Conservation (phyloP, 1,139 yeast species). For the Protomyces arabidopsidicola region DNA sequence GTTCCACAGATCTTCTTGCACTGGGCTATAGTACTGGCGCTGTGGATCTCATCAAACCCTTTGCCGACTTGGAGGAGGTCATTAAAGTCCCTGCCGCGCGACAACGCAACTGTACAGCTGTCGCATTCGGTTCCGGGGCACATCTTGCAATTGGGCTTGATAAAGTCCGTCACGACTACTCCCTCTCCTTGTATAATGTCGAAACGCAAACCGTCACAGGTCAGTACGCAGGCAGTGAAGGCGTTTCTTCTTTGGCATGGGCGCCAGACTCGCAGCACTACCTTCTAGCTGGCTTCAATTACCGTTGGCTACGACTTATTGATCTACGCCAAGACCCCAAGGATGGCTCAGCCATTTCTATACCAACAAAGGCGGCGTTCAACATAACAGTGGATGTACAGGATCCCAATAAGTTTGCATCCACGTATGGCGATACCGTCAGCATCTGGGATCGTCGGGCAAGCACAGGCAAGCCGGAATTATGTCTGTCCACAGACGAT, state of each 20-base stretch:
- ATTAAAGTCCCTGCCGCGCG: conserved; percentile 3
- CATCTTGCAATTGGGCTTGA: conserved; percentile 72
- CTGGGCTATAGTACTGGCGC: not conserved
- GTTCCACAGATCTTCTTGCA: not conserved
- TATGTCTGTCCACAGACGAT: conserved; percentile 78
- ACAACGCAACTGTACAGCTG: conserved; percentile 20
- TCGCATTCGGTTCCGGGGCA: conserved; percentile 2
- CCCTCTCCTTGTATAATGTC: conserved; percentile 76
- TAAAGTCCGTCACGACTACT: conserved; percentile 69
- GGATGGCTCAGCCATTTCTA: conserved; percentile 50
- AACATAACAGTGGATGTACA: conserved; percentile 1
- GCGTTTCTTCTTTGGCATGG: conserved; percentile 43
- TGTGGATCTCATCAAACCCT: not conserved
- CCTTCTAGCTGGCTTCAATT: conserved; percentile 62
- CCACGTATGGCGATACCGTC: conserved; percentile 67
- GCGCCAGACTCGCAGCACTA: conserved; percentile 55
- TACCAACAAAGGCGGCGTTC: conserved; percentile 21
- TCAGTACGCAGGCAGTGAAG: conserved; percentile 25
- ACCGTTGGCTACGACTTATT: conserved; percentile 71
- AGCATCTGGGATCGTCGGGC: conserved; percentile 59
- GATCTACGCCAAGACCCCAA: conserved; percentile 51
- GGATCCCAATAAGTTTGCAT: conserved; percentile 45
- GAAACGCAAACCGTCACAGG: conserved; percentile 37
- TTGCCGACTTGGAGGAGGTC: not conserved
- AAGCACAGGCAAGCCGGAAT: conserved; percentile 64